A percentile compares a stretch with the other conserved stretches of the same genome.
Evolutionary conservation across 2,329 filamentous ascomycete species (phyloP).

Genomic region (Phialophora chinensis): DNA sequence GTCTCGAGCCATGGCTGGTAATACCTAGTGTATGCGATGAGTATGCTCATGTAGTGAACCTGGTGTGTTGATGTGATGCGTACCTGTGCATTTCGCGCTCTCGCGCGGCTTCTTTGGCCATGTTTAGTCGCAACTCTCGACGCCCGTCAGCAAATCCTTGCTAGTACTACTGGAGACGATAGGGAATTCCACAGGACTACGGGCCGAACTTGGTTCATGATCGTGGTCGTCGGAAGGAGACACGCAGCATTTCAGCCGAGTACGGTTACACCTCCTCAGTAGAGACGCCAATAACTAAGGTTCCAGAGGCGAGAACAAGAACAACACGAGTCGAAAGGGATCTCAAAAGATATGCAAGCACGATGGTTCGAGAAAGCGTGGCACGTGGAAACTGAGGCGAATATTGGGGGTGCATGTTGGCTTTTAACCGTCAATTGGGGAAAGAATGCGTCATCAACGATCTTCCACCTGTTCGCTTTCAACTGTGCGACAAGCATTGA

Average conservation of each 20-base stretch:
- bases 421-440: neutral
- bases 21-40: conserved; percentile 18
- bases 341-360: neutral
- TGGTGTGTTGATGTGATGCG: neutral
- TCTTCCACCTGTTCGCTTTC: neutral
- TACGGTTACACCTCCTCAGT: neutral
- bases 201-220: neutral
- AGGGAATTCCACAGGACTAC: neutral
- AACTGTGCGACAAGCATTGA: neutral
- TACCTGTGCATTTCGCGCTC: conserved; percentile 38
- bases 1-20: conserved; percentile 39
- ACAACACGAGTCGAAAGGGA: neutral
- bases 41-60: neutral
- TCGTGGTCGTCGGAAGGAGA: neutral
- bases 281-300: neutral
- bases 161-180: neutral
- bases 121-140: conserved; percentile 6
- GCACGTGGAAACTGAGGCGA: neutral
- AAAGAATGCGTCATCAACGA: neutral
- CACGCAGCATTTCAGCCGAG: neutral
- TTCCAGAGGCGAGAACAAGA: neutral
- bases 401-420: neutral
- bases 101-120: conserved; percentile 35
- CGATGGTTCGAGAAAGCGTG: neutral
- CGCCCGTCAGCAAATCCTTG: neutral